Conservation (phyloP, 2,329 filamentous ascomycete species). For the Aplosporella prunicola region DNA sequence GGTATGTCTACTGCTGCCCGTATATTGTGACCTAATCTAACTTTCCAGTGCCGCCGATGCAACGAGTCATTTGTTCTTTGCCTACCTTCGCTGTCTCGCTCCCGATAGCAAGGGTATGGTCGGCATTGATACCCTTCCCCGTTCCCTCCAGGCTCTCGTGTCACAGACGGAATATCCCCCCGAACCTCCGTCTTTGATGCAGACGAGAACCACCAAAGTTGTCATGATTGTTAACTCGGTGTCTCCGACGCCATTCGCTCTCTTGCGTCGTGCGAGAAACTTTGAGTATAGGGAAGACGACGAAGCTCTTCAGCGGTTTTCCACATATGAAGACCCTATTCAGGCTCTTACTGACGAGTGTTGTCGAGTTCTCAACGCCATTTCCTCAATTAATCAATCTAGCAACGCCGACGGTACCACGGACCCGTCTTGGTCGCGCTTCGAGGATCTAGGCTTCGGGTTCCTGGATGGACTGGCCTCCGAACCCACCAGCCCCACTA, state of each 20-base stretch:
- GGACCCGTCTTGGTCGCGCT: conserved; percentile 92
- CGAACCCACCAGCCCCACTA: conserved; percentile 18
- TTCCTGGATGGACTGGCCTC: conserved; percentile 55
- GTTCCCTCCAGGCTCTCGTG: conserved; percentile 81
- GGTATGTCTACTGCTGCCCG: conserved; percentile 46
- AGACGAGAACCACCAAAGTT: conserved; percentile 74
- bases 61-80: conserved; percentile 94
- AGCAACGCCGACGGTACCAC: conserved; percentile 38
- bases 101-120: conserved; percentile 66
- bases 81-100: conserved; percentile 81
- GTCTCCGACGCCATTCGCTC: conserved; percentile 85
- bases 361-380: conserved; percentile 76
- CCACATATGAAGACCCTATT: conserved; percentile 81
- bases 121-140: conserved; percentile 76
- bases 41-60: conserved; percentile 73
- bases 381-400: conserved; percentile 82
- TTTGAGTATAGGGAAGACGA: conserved; percentile 94
- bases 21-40: conserved; percentile 18
- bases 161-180: conserved; percentile 93
- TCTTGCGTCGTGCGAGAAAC: conserved; percentile 82
- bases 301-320: conserved; percentile 71
- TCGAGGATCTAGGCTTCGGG: conserved; percentile 88
- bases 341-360: conserved; percentile 88
- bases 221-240: conserved; percentile 95
- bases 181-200: conserved; percentile 63